A percentile compares a stretch with the other conserved stretches of the same genome.
These are phyloP conservation scores for Mortierella polycephala DNA, from an alignment of 371 early-diverging fungal species.

Conservation along the genomic window DNA sequence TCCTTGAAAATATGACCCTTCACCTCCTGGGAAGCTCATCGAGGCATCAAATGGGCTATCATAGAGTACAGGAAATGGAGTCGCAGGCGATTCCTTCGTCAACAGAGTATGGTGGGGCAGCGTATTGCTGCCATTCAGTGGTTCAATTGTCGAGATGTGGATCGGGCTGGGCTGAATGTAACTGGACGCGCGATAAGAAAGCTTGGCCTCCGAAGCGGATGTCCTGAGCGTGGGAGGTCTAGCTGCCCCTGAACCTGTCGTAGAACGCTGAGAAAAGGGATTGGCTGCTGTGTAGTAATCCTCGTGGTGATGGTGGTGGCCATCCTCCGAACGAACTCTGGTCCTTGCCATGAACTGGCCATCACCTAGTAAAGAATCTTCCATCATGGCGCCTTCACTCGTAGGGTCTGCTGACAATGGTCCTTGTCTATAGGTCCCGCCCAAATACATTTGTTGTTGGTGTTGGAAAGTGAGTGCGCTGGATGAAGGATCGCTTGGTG, in stretches of 20 bases:
- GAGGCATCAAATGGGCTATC: conserved; percentile 4
- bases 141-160: conserved; percentile 1
- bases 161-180: conserved; percentile 18
- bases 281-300: conserved; percentile 6
- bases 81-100: conserved; percentile 36
- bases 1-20: conserved; percentile 16
- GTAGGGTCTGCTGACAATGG: conserved; percentile 42
- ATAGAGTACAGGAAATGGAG: conserved; percentile 29
- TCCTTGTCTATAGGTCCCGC: conserved; percentile 29
- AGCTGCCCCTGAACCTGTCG: conserved; percentile 5
- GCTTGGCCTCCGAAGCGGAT: conserved; percentile 25
- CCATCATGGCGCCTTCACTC: conserved; percentile 29
- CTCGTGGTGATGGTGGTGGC: conserved; percentile 9
- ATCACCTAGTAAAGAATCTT: conserved; percentile 20
- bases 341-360: conserved; percentile 9
- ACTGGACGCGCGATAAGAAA: conserved; percentile 6
- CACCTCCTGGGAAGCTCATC: conserved; percentile 9
- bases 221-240: conserved; percentile 32
- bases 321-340: conserved; percentile 43
- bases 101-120: not conserved
- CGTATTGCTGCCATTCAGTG: not conserved
- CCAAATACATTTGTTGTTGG: conserved; percentile 21
- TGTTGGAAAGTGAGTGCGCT: conserved; percentile 21
- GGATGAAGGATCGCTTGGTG: conserved; percentile 12
- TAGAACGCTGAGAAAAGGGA: conserved; percentile 6